Evolutionary conservation across 2,329 filamentous ascomycete species (phyloP), one percentile per base, ranked within the genome.

Genomic region (Chaetomium sp.): DNA sequence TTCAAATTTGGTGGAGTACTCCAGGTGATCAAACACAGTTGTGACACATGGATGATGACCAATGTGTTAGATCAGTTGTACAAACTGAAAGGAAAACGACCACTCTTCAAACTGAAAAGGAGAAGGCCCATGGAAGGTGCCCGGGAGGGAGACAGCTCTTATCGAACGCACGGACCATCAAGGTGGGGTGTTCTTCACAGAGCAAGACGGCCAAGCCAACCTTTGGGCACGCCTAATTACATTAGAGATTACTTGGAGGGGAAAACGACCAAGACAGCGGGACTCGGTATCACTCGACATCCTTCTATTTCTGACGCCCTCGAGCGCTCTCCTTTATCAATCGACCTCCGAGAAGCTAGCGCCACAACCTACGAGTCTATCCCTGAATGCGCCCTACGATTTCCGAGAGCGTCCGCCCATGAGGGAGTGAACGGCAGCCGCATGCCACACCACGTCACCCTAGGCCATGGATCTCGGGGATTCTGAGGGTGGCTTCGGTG

Each of bases 401-500:
- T 51, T 53, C 50, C 57, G 35, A 51, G 33, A 50, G 47, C 38
- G 27, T 50, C 53, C 58, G 54, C 63, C 60, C 27, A 65, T 63
- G 62, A 67, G 35, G 57, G 64, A 54, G 61, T 67, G 63, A 67
- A 31, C 53, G 59, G 50, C 64, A 47, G 57, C 62, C 68, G 68
- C 65, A 69, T 68, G 67, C 67, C 64, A 64, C 63, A 49, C 60
- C 23, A 35, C 57, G 45, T 60, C 42, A 38, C 76, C 76, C 77
- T 78, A 75, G 75, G 78, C 78, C 76, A 88, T 88, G 86, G 85
- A 88, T 80, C 78, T 84, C 73, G 83, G 81, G 76, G 82, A 82
- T 74, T 76, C 78, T 65, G 72, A 70, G 33, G 68, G 68, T 45
- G 70, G 73, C 71, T 70, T 70, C 55, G 70, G 63, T 54, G 67